Base-by-base conservation (phyloP, 2,329 filamentous ascomycete genomes). In the Aspergillus aculeatinus region DNA sequence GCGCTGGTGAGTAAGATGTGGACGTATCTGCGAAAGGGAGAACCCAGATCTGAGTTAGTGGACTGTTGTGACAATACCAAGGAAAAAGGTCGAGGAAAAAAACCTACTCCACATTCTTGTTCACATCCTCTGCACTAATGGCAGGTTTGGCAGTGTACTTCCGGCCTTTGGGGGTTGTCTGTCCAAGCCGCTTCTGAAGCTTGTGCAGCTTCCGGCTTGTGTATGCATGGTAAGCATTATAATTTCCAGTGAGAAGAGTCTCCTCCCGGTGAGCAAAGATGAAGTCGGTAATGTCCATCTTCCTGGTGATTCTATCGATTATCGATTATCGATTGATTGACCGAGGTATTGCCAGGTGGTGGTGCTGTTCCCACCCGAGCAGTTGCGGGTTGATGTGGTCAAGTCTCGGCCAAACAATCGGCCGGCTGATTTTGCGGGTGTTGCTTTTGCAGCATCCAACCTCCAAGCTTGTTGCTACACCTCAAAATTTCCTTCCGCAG, bases 261-360 rank as follows among this genome's bases (percentile, higher is more conserved):
- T 90, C 86, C 74, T 96, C 90, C 64, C 95, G 85, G 66, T 89
- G 88, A 56, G 87, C 86, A 71, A 92, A 85, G 67, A 98, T 81
- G 65, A 91, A 93, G 67, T 86, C 86, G 59, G 95, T 98, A 77
- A 98, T 91, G 65, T 97, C 91, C 94, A 98, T 97, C 63, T 60
- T 70, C 27, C 49, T 21, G 27, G 44, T 53, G 35, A 53, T 52
- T 29, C 35, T 55, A 35, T 23, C 39, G 49, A 55, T 54, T 48
- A 23, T 23, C 23, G 23, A 23, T 42, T 55, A 35, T 23, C 33
- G 49, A 55, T 54, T 48, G 27, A 25, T 47, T 49, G 48, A 51
- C 52, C 50, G 58, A 39, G 57, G 55, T 44, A 21, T 35, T 19
- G 50, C 55, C 51, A 48, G 50, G 54, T 51, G 49, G 31, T 49